phyloP scores from a whole-genome alignment of 1,284 basidiomycete species.

The Sparassis latifolia region DNA sequence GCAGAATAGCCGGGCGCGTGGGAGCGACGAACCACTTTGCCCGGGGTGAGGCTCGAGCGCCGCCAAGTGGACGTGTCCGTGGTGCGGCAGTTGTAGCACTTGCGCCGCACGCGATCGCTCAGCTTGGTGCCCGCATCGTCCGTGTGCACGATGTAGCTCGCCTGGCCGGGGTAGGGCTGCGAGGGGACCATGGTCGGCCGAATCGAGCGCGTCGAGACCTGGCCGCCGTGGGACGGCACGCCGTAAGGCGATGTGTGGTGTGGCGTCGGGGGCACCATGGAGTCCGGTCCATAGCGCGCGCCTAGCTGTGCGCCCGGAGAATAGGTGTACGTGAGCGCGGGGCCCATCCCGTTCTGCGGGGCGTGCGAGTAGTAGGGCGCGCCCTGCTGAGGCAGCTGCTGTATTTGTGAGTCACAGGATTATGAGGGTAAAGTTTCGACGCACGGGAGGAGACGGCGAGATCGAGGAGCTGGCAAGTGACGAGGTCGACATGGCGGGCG shows the following conservation, averaged over 20 bases:
- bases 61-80: conserved; percentile 83
- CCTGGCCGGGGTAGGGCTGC: conserved; percentile 30
- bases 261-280: conserved; percentile 7
- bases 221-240: conserved; percentile 17
- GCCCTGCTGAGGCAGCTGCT: conserved; percentile 22
- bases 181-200: conserved; percentile 23
- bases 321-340: conserved; percentile 23
- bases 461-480: conserved; percentile 52
- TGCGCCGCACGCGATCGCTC: conserved; percentile 62
- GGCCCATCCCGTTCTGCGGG: conserved; percentile 23
- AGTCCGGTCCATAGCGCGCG: conserved; percentile 24
- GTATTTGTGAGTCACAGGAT: conserved; percentile 2
- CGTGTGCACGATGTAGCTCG: conserved; percentile 46
- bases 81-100: conserved; percentile 78
- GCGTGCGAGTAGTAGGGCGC: conserved; percentile 31
- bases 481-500: conserved; percentile 53
- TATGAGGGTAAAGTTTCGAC: conserved; percentile 21
- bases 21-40: conserved; percentile 63
- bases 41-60: conserved; percentile 66
- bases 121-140: conserved; percentile 74
- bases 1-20: neutral
- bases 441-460: conserved; percentile 40
- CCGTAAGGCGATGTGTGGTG: conserved; percentile 14
- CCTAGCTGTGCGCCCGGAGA: conserved; percentile 26
- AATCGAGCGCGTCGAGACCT: conserved; percentile 20